Conservation (phyloP, 768 basidiomycete genomes). For the Suillus bovinus region DNA sequence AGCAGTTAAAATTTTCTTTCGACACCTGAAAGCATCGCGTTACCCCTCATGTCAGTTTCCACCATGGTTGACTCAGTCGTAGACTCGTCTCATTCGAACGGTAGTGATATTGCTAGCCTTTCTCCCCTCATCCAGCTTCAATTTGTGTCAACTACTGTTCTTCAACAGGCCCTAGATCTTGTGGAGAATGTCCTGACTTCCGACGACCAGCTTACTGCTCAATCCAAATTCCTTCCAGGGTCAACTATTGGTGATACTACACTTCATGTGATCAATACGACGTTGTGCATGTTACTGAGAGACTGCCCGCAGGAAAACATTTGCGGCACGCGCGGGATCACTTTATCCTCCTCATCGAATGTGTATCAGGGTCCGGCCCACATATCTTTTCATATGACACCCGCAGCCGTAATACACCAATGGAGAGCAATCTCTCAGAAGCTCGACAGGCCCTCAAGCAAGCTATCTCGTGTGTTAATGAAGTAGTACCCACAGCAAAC, state of each 20-base stretch:
- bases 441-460: constrained; percentile 59
- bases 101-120: constrained; percentile 19
- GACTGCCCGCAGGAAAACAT: constrained; percentile 67
- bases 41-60: constrained; percentile 13
- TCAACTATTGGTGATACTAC: constrained; percentile 73
- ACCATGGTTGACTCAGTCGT: constrained; percentile 23
- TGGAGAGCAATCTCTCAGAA: constrained; percentile 67
- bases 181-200: constrained; percentile 63
- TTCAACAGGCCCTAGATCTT: constrained; percentile 74
- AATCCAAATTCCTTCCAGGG: constrained; percentile 79
- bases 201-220: constrained; percentile 67
- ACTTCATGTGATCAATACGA: background rate
- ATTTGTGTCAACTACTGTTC: constrained; percentile 63
- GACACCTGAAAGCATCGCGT: background rate
- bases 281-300: constrained; percentile 4
- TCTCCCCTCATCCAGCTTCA: constrained; percentile 54
- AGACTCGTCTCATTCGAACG: constrained; percentile 15
- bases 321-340: constrained; percentile 85
- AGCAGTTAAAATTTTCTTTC: background rate
- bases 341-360: constrained; percentile 66
- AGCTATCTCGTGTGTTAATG: constrained; percentile 56
- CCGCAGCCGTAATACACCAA: constrained; percentile 76
- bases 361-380: constrained; percentile 45
- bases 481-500: constrained; percentile 44
- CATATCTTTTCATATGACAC: constrained; percentile 73